Evolutionary conservation across 1,139 yeast species (phyloP), one percentile per base, ranked within the genome.

Genomic region (Yamadazyma taylorii): DNA sequence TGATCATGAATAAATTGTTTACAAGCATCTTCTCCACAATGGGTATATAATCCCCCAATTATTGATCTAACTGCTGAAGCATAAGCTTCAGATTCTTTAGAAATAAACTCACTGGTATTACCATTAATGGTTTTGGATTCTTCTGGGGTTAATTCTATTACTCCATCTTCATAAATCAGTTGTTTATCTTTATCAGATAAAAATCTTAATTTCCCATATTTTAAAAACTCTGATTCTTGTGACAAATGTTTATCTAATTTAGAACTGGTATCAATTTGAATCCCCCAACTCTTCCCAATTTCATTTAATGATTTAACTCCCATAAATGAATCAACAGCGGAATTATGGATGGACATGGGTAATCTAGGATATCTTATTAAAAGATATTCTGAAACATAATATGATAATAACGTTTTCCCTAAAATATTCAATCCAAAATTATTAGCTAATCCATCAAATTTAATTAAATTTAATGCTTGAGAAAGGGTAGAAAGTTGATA

Each of bases 281-380:
- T 81, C 61, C 98, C 98, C 97, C 97, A 92, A 23, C 66, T 55
- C 52, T 69, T 73, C 22, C 90, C 96, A 28, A 89, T 66, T 34
- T 73, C 75, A 30, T 77, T 66, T 43, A 92, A 68, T 0, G 89
- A 73, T 13, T 70, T 73, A 29, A 78, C 75, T 2, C 92, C 86
- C 60, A 83, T 73, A 55, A 79, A 85, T 5, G 94, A 73, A 48
- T 84, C 81, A 5, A 85, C 79, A 1, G 94, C 89, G 21, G 80
- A 76, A 50, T 81, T 79, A 45, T 88, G 77, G 19, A 90, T 82
- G 10, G 80, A 75, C 50, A 84, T 75, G 22, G 99, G 97, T 44
- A 94, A 73, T 56, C 99, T 78, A 34, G 99, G 99, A 59, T 88
- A 88, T 48, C 75, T 78, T 36, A 82, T 63, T 53, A 88, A 67